Base-by-base conservation (phyloP, 2,329 filamentous ascomycete genomes). In the Apiospora arundinis region DNA sequence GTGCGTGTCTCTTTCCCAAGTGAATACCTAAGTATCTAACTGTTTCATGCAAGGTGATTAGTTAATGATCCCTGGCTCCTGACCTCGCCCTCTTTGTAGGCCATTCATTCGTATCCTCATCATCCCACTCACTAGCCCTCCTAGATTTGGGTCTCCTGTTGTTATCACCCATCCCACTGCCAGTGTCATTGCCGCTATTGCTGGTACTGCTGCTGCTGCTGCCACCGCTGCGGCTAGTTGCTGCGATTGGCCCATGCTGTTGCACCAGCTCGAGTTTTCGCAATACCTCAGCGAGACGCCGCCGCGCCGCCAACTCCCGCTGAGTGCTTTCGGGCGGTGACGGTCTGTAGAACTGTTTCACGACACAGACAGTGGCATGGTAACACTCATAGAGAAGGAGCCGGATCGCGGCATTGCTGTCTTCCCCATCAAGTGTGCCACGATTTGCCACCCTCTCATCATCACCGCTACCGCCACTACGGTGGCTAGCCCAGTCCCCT, bases 331-430 rank as follows among this genome's bases (percentile, higher is more conserved):
- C 84, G 2, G 76, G 78, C 23, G 75, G 72, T 4, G 81, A 81
- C 2, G 87, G 86, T 1, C 87, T 83, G 75, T 89, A 90, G 75
- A 89, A 89, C 73, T 89, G 87, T 44, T 79, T 82, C 2, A 90
- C 88, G 6, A 91, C 84, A 49, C 81, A 79, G 5, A 85, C 83
- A 0, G 86, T 81, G 4, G 87, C 85, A 73, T 90, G 87, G 76
- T 89, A 91, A 75, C 87, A 88, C 73, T 87, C 84, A 78, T 91
- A 91, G 3, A 91, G 78, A 2, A 91, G 78, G 8, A 89, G 75
- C 14, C 89, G 83, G 2, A 84, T 78, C n/a, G 80, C 75, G 0
- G 82, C 83, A 71, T 83, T 83, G n/a, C 81, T 79, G 25, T 77
- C 76, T 72, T 85, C 84, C 63, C 87, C 83, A 63, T 88, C 79